Evolutionary conservation across 345 rosid genomes (phyloP).

Genomic region (Eucalyptus leucophloia): DNA sequence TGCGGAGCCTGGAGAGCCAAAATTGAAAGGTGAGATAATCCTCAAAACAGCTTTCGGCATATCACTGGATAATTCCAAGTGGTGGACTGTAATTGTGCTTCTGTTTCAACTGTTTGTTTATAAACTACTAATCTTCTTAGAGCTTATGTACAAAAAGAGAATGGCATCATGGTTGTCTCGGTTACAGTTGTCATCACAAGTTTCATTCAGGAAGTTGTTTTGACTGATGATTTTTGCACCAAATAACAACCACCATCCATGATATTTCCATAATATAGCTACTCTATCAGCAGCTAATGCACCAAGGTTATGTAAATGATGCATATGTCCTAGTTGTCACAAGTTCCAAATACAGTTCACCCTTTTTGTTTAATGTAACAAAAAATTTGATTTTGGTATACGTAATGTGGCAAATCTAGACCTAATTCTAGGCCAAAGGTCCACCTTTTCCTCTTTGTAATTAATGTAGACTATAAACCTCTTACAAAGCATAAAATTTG

Average conservation of each 20-base stretch:
- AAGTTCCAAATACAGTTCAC: neutral
- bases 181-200: neutral
- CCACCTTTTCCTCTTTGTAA: neutral
- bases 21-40: slow-evolving; percentile 6
- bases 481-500: neutral
- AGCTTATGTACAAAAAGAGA: neutral
- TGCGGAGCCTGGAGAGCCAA: neutral
- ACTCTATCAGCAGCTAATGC: neutral
- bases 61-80: neutral
- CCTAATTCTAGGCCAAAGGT: neutral
- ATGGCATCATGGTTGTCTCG: too few relatives aligned
- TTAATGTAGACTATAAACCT: neutral
- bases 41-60: neutral
- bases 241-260: neutral
- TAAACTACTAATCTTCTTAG: neutral
- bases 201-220: neutral
- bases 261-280: neutral
- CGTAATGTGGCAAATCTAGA: neutral
- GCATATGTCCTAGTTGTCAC: neutral
- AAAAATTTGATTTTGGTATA: neutral
- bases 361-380: neutral
- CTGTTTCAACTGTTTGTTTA: neutral
- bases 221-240: neutral
- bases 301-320: neutral
- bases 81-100: slow-evolving; percentile 10